Base-by-base conservation (phyloP, 2,329 filamentous ascomycete species). In the Penicillium sp. region DNA sequence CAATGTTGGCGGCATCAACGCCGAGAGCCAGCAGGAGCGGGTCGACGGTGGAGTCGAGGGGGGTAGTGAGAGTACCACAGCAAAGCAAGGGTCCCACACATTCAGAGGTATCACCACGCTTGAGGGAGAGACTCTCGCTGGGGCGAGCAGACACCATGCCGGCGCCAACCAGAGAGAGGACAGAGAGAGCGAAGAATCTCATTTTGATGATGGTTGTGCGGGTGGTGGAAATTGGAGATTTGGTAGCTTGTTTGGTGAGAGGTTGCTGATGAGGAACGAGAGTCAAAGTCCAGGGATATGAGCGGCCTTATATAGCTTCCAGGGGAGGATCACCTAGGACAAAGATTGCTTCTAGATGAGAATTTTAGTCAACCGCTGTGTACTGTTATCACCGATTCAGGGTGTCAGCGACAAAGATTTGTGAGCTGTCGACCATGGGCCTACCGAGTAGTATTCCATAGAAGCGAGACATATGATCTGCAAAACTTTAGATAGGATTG, bases 61-160 rank as follows among this genome's bases (percentile, higher is more conserved):
- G 65, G 39, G 68, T 71, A 36, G 61, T 63, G 8, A 71, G 56
- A 18, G 53, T 53, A 14, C 64, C 59, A 41, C 67, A 71, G 66
- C 68, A 70, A 24, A 69, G 61, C 8, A 62, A 46, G 2, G 64
- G 41, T 14, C 29, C 51, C 52, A 68, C 41, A 43, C 67, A 69
- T 1, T 62, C 40, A 8, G 56, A 54, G 10, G 48, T 46, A n/a
- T 46, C 34, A 6, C n/a, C 27, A 45, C 56, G 50, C 55, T 61
- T 59, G 39, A 61, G 9, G 16, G 59, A 45, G 42, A 50, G 44
- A 22, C 34, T 54, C 22, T 58, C 40, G n/a, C 45, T 39, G 36
- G 65, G 62, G 11, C 58, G 24, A 14, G 71, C 70, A 43, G 67
- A 62, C 14, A 65, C 71, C 53, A 72, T 56, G 50, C 63, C 58